Conservation (phyloP, 2,329 filamentous ascomycete species). For the Trichoderma harzianum region DNA sequence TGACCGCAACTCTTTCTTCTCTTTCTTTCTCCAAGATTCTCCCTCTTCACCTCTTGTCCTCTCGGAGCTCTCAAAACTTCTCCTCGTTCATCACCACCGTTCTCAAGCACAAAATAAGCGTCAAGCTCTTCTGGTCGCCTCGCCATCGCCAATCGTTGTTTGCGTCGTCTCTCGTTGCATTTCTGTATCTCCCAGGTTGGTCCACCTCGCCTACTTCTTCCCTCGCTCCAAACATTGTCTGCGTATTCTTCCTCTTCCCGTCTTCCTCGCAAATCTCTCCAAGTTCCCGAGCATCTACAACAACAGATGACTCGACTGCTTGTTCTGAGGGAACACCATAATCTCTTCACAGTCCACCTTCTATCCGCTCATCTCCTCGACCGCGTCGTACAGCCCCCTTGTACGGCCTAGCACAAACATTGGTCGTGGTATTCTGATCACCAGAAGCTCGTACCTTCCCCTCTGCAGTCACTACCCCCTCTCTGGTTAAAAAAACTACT, state of each 20-base stretch:
- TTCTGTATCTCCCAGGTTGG: slow-evolving; percentile 24
- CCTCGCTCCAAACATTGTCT: slow-evolving; percentile 6
- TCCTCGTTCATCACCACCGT: slow-evolving; percentile 5
- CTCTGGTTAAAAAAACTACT: slow-evolving; percentile 4
- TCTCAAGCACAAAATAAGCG: slow-evolving; percentile 2
- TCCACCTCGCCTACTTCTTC: slow-evolving; percentile 1
- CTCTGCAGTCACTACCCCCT: slow-evolving; percentile 14
- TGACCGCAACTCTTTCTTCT: background rate
- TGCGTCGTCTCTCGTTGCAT: slow-evolving; percentile 24
- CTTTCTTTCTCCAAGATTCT: background rate
- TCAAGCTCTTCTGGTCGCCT: slow-evolving; percentile 11
- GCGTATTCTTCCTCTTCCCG: background rate
- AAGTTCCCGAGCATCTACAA: slow-evolving; percentile 5
- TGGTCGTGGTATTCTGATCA: slow-evolving; percentile 20
- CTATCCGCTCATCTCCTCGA: slow-evolving; percentile 20
- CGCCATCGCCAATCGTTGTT: slow-evolving; percentile 22
- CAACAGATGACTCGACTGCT: slow-evolving; percentile 4
- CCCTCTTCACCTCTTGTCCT: background rate
- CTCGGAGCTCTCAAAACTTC: background rate
- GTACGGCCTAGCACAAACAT: slow-evolving; percentile 31
- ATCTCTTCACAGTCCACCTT: slow-evolving; percentile 18
- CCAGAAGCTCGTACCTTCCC: slow-evolving; percentile 19
- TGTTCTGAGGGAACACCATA: slow-evolving; percentile 16
- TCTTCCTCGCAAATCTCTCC: background rate
- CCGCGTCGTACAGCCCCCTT: slow-evolving; percentile 27